These are phyloP conservation scores for Strobilomyces confusus DNA, from an alignment of 768 basidiomycete species.

Conservation along the genomic window DNA sequence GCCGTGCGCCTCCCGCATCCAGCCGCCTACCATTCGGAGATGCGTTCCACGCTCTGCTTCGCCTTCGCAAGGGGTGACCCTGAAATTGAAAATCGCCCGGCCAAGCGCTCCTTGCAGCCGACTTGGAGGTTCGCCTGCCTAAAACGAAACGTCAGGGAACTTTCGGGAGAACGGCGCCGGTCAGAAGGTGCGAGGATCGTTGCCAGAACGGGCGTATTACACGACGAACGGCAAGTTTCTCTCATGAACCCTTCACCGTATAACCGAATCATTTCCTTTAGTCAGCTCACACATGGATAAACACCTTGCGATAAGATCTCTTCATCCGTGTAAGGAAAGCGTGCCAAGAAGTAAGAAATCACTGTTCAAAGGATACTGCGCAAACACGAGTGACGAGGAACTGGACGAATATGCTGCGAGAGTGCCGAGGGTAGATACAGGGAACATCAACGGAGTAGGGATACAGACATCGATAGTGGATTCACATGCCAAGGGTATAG, in stretches of 20 bases:
- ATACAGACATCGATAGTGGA: conserved; percentile 22
- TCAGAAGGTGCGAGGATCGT: not conserved
- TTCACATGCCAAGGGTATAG: conserved; percentile 26
- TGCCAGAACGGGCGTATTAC: not conserved
- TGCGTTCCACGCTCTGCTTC: not conserved
- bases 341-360: conserved; percentile 1
- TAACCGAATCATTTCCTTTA: not conserved
- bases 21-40: conserved; percentile 12
- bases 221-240: not conserved
- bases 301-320: conserved; percentile 6
- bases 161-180: not conserved
- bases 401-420: conserved; percentile 15
- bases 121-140: not conserved
- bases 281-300: conserved; percentile 7
- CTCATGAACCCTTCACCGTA: not conserved
- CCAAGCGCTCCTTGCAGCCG: not conserved
- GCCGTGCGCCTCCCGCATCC: not conserved
- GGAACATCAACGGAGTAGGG: conserved; percentile 21
- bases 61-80: not conserved
- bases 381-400: conserved; percentile 11
- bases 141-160: not conserved
- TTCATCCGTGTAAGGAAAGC: conserved; percentile 1
- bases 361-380: conserved; percentile 1
- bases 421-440: conserved; percentile 22
- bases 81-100: conserved; percentile 5